phyloP scores from a whole-genome alignment of 2,329 filamentous ascomycete genomes.

The Teratosphaeria viscida region DNA sequence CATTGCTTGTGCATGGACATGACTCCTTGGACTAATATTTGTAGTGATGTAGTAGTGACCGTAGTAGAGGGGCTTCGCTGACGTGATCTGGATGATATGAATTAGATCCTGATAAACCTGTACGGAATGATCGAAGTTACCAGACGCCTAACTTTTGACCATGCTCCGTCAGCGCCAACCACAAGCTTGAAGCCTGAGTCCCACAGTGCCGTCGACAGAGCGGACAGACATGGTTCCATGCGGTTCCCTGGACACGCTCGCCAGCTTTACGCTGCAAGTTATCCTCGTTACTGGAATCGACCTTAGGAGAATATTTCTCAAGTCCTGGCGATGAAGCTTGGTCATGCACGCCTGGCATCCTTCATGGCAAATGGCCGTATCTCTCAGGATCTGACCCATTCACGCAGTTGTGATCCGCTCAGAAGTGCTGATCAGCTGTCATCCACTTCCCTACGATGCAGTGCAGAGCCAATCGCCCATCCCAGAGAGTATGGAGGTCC shows the following conservation, averaged over 20 bases:
- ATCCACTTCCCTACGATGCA: no score
- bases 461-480: no score
- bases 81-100: constrained; percentile 20
- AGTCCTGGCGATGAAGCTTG: constrained; percentile 15
- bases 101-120: not conserved
- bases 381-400: no score
- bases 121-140: constrained; percentile 11
- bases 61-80: constrained; percentile 25
- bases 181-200: constrained; percentile 34
- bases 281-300: constrained; percentile 24
- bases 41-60: constrained; percentile 26
- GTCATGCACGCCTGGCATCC: no score
- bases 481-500: no score
- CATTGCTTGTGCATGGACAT: constrained; percentile 16
- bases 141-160: constrained; percentile 29
- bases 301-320: constrained; percentile 28
- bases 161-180: constrained; percentile 40
- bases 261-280: no score
- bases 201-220: constrained; percentile 22
- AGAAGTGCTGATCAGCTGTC: no score
- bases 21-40: constrained; percentile 17
- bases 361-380: no score
- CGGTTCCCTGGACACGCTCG: constrained; percentile 9
- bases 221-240: constrained; percentile 15
- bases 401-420: no score